phyloP scores from a whole-genome alignment of 192 early-diverging fungal species.

The Coemansia sp. region DNA sequence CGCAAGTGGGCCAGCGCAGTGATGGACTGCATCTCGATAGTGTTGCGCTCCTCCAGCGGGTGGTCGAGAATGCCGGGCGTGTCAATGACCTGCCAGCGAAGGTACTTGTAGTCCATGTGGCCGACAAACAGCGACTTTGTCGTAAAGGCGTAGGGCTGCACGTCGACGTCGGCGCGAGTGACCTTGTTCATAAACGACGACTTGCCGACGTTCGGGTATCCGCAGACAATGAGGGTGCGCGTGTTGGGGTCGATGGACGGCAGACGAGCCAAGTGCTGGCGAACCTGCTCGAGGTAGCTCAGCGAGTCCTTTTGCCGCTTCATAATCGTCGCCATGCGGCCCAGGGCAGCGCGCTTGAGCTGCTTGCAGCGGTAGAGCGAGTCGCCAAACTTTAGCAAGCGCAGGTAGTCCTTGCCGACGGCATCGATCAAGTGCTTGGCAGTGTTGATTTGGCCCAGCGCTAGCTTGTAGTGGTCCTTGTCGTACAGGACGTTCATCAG shows the following conservation, averaged over 20 bases:
- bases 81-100: constrained; percentile 99
- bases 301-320: constrained; percentile 97
- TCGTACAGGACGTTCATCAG: constrained; percentile 99
- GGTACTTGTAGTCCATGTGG: constrained; percentile 99
- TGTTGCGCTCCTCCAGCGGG: constrained; percentile 98
- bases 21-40: constrained; percentile 99
- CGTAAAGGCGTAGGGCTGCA: constrained; percentile 99
- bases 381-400: constrained; percentile 98
- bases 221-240: constrained; percentile 96
- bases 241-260: constrained; percentile 99
- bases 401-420: constrained; percentile 96
- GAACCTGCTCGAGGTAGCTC: constrained; percentile 97
- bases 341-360: constrained; percentile 96
- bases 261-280: constrained; percentile 97
- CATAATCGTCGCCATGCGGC: constrained; percentile 99
- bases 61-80: constrained; percentile 99
- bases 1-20: constrained; percentile 98
- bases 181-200: constrained; percentile 99
- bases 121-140: constrained; percentile 99
- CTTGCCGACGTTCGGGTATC: constrained; percentile 99
- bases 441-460: constrained; percentile 97
- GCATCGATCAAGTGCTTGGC: constrained; percentile 95
- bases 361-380: constrained; percentile 99
- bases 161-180: constrained; percentile 98
- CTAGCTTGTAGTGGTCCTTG: constrained; percentile 99